These are phyloP conservation scores for Themeda triandra DNA, from an alignment of 176 grass and related monocot genomes.

Conservation along the genomic window DNA sequence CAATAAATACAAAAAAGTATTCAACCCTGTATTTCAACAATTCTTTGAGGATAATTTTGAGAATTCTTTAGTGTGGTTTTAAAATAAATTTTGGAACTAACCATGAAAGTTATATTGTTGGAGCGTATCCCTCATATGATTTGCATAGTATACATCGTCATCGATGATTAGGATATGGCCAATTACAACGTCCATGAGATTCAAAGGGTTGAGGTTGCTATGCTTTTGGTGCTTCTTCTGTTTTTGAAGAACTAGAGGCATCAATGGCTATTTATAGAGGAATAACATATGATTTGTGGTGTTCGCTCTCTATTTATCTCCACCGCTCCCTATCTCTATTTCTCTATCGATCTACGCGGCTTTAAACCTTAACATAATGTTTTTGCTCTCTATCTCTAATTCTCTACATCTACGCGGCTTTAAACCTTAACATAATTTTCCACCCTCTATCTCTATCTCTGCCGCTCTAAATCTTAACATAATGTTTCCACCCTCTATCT, in stretches of 20 bases:
- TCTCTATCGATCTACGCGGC: background rate
- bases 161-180: background rate
- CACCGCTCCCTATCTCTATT: background rate
- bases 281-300: background rate
- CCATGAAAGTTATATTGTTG: background rate
- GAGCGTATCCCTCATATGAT: constrained; percentile 3
- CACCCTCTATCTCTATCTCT: background rate
- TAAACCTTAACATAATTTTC: no score
- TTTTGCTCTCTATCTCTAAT: background rate
- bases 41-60: background rate
- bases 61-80: background rate
- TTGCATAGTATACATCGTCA: background rate
- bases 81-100: background rate
- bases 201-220: background rate
- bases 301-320: background rate
- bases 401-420: no score
- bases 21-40: background rate
- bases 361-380: background rate
- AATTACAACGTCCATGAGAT: background rate
- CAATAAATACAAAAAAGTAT: background rate
- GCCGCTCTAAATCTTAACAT: no score
- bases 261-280: constrained; percentile 5
- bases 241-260: background rate
- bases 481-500: no score
- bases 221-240: background rate